These are phyloP conservation scores for Nidularia sp. DNA, from an alignment of 768 basidiomycete species.

Conservation along the genomic window DNA sequence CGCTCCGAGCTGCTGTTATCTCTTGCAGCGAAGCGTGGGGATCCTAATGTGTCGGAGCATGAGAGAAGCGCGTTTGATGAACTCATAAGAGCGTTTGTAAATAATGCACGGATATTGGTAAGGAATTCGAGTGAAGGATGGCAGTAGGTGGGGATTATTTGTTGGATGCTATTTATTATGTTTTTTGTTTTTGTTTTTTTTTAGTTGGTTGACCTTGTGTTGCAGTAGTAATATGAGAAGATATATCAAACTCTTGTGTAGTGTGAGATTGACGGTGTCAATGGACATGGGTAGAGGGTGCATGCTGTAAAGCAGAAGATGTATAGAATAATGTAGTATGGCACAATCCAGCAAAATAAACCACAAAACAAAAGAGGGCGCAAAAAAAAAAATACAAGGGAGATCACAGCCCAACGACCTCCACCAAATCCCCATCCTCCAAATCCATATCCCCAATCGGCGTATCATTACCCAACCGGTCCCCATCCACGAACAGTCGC, in stretches of 20 bases:
- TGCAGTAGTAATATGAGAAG: too few species aligned
- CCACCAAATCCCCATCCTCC: slow-evolving; percentile 79
- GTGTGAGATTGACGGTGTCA: too few species aligned
- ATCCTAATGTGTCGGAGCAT: slow-evolving; percentile 51
- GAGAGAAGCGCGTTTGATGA: slow-evolving; percentile 84
- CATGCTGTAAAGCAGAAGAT: too few species aligned
- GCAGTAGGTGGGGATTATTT: slow-evolving; percentile 19
- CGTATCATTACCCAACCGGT: slow-evolving; percentile 53
- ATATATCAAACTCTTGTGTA: too few species aligned
- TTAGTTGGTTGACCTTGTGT: too few species aligned
- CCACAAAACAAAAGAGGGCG: not conserved
- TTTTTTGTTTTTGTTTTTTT: too few species aligned
- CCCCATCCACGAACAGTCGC: slow-evolving; percentile 63
- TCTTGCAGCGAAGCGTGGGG: slow-evolving; percentile 65
- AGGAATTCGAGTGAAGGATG: slow-evolving; percentile 66
- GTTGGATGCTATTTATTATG: too few species aligned
- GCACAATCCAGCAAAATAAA: not conserved
- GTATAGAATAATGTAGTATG: not conserved
- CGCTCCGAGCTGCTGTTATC: slow-evolving; percentile 68
- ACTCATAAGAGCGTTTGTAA: slow-evolving; percentile 87
- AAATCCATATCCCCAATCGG: slow-evolving; percentile 66
- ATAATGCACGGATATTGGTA: slow-evolving; percentile 86
- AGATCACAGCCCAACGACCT: slow-evolving; percentile 57
- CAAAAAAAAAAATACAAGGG: slow-evolving; percentile 3
- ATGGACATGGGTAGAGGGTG: too few species aligned